phyloP scores from a whole-genome alignment of 75 land plant genomes.

The Chamaecyparis obtusa region DNA sequence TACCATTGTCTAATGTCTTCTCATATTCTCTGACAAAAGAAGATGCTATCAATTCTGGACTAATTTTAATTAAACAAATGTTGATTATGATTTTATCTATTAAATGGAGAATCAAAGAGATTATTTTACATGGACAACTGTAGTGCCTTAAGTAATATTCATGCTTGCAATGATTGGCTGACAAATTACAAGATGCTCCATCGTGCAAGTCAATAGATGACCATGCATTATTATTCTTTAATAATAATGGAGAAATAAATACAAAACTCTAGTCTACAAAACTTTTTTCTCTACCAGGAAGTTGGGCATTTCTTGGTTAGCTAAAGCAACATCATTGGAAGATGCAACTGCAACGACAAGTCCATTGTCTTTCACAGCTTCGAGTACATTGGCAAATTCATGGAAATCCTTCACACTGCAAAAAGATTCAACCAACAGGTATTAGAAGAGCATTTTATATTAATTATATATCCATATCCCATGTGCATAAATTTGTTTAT shows the following conservation, averaged over 20 bases:
- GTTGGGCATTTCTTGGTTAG: slow-evolving; percentile 55
- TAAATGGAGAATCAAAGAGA: not conserved
- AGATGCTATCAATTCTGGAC: too few relatives aligned
- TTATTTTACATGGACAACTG: not conserved
- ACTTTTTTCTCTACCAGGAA: slow-evolving; percentile 73
- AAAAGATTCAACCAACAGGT: not conserved
- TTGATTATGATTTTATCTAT: not conserved
- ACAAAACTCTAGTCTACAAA: slow-evolving; percentile 21
- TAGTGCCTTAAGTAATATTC: not conserved
- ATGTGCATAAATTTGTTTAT: not conserved
- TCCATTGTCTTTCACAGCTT: slow-evolving; percentile 73
- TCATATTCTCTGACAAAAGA: too few relatives aligned
- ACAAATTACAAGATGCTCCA: not conserved
- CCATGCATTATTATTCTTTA: not conserved
- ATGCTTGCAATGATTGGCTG: not conserved
- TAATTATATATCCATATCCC: not conserved
- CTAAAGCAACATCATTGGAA: slow-evolving; percentile 82
- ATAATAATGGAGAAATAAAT: not conserved
- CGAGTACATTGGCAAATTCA: slow-evolving; percentile 78
- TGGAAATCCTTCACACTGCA: slow-evolving; percentile 86
- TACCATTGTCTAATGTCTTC: too few relatives aligned
- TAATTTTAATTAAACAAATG: too few relatives aligned
- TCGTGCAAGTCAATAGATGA: not conserved
- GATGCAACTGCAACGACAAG: slow-evolving; percentile 95
- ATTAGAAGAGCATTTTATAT: not conserved